These are phyloP conservation scores for Psidium guajava DNA, from an alignment of 345 rosid species.

Conservation along the genomic window DNA sequence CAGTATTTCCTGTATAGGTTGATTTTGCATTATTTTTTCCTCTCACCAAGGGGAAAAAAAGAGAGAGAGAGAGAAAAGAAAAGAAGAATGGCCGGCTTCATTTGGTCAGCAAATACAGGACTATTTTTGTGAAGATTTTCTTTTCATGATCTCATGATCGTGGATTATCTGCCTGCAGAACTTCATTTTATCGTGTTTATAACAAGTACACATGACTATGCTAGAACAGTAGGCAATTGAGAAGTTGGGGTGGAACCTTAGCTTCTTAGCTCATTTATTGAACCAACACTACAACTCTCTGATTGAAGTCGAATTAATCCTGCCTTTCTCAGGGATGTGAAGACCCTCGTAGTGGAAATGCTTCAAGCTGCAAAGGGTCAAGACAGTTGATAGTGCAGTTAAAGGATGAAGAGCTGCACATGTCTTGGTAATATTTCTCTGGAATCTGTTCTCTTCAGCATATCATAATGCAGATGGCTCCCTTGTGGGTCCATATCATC, in stretches of 20 bases:
- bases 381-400: conserved; percentile 13
- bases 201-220: not conserved
- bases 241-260: not conserved
- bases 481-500: not conserved
- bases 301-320: not conserved
- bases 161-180: not conserved
- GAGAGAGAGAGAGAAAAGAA: too few species aligned
- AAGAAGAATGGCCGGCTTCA: not conserved
- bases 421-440: not conserved
- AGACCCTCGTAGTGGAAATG: conserved; percentile 82
- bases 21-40: not conserved
- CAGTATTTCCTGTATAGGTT: not conserved
- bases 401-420: not conserved
- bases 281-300: not conserved
- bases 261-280: not conserved
- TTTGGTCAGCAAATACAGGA: not conserved
- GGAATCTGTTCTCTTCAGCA: not conserved
- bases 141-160: not conserved
- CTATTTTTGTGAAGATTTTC: not conserved
- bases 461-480: not conserved
- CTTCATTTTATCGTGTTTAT: not conserved
- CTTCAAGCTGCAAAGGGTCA: conserved; percentile 60
- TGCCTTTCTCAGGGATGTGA: conserved; percentile 57
- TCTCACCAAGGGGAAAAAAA: not conserved
- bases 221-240: not conserved